Evolutionary conservation across 2,329 filamentous ascomycete species (phyloP), one percentile per base, ranked within the genome.

Genomic region (Diaporthe citriasiana): DNA sequence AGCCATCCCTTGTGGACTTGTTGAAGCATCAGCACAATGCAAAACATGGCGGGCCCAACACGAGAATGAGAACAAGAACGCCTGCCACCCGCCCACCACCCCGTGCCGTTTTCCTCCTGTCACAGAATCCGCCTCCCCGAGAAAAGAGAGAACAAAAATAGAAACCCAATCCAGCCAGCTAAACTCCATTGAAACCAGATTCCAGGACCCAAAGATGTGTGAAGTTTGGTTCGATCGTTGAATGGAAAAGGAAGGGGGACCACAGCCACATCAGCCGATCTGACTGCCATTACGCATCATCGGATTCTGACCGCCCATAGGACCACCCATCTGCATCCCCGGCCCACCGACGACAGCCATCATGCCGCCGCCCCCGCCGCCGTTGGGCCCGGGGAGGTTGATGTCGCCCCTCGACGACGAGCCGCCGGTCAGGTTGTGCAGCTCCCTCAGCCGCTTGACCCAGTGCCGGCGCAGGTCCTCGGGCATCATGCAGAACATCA

Each of bases 401-500:
- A 71, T 63, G 35, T 51, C 70, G 25, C 56, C 70, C 70, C 70
- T 71, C n/a, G 70, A 59, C n/a, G 70, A 59, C 2, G 42, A 59
- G 42, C 42, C 42, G 17, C 42, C 42, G n/a, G 22, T 68, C 1
- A 68, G 45, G 79, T 83, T 83, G 72, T 85, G 84, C 65, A 85
- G 80, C 76, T 90, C 88, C 35, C 87, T 81, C 71, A 90, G 81
- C 71, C 87, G 81, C 77, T 84, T 86, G 2, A 91, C 86, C 89
- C 89, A 91, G 77, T 91, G 89, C 74, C 85, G 84, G 63, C 89
- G 83, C 75, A 91, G 80, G 15, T 80, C 79, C 3, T 84, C 81
- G 0, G 89, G 87, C 88, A 91, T 91, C 82, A 91, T 91, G 82
- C 89, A 90, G 76, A 91, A 91, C 55, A 91, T 85, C 84, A 91